phyloP scores from a whole-genome alignment of 805 yeast species.

The Ogataea parapolymorpha region DNA sequence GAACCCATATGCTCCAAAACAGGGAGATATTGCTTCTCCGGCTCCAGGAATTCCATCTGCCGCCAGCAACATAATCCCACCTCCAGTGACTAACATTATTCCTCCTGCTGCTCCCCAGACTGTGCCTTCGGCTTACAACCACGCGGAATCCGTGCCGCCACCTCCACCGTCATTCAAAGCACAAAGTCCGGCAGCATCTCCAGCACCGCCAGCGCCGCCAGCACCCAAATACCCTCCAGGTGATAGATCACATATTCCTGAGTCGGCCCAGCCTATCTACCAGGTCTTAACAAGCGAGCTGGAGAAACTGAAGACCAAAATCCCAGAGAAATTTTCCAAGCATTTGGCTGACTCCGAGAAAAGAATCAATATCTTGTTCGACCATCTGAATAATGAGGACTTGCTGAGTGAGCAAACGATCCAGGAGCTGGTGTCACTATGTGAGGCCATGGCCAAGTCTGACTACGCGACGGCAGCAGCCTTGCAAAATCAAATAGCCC shows the following conservation, averaged over 20 bases:
- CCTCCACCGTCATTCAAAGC: slow-evolving; percentile 19
- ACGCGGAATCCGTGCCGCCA: slow-evolving; percentile 19
- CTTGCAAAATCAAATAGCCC: slow-evolving; percentile 54
- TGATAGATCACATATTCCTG: slow-evolving; percentile 67
- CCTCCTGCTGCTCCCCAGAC: slow-evolving; percentile 1
- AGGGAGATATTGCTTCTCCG: slow-evolving; percentile 3
- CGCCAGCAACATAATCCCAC: slow-evolving; percentile 7
- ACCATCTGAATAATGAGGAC: slow-evolving; percentile 72
- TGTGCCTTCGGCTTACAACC: slow-evolving; percentile 4
- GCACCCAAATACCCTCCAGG: slow-evolving; percentile 48
- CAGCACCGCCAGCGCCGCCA: slow-evolving; percentile 18
- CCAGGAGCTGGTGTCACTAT: slow-evolving; percentile 48
- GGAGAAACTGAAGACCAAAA: slow-evolving; percentile 60
- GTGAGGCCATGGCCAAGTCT: slow-evolving; percentile 46
- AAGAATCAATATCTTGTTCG: slow-evolving; percentile 72
- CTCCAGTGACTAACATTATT: slow-evolving; percentile 4
- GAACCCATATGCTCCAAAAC: slow-evolving; percentile 36
- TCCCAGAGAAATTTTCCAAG: slow-evolving; percentile 69
- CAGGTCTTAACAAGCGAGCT: slow-evolving; percentile 53
- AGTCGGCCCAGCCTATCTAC: slow-evolving; percentile 53
- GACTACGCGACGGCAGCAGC: slow-evolving; percentile 60
- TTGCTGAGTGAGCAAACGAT: slow-evolving; percentile 57
- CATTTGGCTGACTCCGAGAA: slow-evolving; percentile 81
- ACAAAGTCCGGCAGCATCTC: slow-evolving; percentile 15
- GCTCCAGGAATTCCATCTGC: slow-evolving; percentile 19